Percentiles rank a stretch among this genome's conserved stretches.
Conservation (phyloP, 2,329 filamentous ascomycete genomes). For the Stemphylium vesicarium region DNA sequence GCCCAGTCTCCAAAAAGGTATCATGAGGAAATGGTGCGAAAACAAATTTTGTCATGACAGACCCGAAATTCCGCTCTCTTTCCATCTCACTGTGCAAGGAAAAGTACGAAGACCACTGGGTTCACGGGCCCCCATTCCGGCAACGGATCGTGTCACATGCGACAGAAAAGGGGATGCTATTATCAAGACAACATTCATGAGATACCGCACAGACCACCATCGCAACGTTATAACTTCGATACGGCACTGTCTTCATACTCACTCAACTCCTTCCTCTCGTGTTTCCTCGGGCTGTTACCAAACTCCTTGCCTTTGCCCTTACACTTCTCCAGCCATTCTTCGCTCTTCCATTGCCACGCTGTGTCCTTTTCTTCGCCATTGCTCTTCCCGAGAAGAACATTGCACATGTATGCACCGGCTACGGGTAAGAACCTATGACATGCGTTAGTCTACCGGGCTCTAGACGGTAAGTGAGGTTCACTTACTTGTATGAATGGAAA, state of each 20-base stretch:
- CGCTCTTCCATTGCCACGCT: conserved; percentile 46
- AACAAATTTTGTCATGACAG: too few relatives aligned
- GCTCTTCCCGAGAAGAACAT: conserved; percentile 45
- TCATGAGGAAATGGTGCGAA: too few relatives aligned
- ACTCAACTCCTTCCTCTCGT: conserved; percentile 17
- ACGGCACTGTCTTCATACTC: conserved; percentile 15
- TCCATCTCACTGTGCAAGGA: too few relatives aligned
- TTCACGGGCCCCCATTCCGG: too few relatives aligned
- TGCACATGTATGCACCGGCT: conserved; percentile 65
- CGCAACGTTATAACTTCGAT: conserved; percentile 5
- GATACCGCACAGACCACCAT: too few relatives aligned
- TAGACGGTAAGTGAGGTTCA: not conserved
- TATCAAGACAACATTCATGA: too few relatives aligned
- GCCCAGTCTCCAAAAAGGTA: too few relatives aligned
- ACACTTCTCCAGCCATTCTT: conserved; percentile 19
- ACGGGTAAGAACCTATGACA: conserved; percentile 60
- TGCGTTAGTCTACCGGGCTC: not conserved
- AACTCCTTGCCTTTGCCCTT: conserved; percentile 28
- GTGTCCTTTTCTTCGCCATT: conserved; percentile 48
- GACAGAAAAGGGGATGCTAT: too few relatives aligned
- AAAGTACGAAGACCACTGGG: too few relatives aligned
- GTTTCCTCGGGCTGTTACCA: conserved; percentile 18
- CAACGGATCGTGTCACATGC: too few relatives aligned
- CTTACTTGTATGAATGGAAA: conserved; percentile 65
- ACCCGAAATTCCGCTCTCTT: too few relatives aligned